Percentiles rank a stretch among this genome's conserved stretches.
These are phyloP conservation scores for Logfia minima DNA, from an alignment of 129 eudicot genomes.

Conservation along the genomic window DNA sequence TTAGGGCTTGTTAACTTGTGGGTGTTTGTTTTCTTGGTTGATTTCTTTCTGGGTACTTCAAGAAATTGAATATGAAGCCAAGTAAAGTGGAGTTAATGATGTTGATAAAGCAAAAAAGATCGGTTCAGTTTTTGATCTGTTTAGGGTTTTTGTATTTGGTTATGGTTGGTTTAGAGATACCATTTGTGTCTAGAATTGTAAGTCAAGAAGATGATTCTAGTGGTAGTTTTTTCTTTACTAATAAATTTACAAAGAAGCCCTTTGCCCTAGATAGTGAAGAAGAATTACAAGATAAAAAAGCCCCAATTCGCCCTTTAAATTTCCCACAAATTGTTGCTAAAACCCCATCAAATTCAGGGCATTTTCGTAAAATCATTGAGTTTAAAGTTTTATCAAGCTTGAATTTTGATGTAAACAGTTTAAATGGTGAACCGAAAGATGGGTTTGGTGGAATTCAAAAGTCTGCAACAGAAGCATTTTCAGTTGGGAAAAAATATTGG, in stretches of 20 bases:
- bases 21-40: conserved; percentile 16
- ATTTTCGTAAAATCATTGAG: conserved; percentile 35
- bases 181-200: conserved; percentile 60
- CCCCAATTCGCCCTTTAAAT: conserved; percentile 68
- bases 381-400: conserved; percentile 51
- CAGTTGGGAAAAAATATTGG: conserved; percentile 69
- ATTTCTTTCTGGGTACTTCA: neutral
- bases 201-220: conserved; percentile 38
- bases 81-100: conserved; percentile 47
- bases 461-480: conserved; percentile 67
- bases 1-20: neutral
- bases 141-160: conserved; percentile 60
- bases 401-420: conserved; percentile 53
- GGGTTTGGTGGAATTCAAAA: conserved; percentile 67
- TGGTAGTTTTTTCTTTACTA: conserved; percentile 33
- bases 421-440: conserved; percentile 43
- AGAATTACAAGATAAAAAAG: conserved; percentile 52
- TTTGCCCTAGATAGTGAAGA: conserved; percentile 55
- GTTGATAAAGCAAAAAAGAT: conserved; percentile 55
- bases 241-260: conserved; percentile 31
- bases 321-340: conserved; percentile 38
- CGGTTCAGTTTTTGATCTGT: conserved; percentile 50
- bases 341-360: conserved; percentile 35
- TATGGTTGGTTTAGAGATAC: conserved; percentile 64
- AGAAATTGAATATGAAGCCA: conserved; percentile 42